Evolutionary conservation across 78 protist species (phyloP).

Genomic region (Tieghemostelium lacteum): DNA sequence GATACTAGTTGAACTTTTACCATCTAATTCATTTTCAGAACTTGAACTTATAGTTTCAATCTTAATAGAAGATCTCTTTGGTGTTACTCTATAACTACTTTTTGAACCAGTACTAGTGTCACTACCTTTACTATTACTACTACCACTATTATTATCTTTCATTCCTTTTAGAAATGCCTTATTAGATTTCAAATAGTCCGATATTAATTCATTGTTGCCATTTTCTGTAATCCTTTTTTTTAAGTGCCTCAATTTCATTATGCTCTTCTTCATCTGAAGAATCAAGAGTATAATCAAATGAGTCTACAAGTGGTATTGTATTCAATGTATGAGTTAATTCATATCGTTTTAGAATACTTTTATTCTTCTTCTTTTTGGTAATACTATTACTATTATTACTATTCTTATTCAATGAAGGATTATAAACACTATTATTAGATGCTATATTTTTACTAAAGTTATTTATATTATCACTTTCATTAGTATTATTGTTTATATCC

Average conservation of each 20-base stretch:
- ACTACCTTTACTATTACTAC: not conserved
- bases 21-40: not conserved
- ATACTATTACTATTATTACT: not conserved
- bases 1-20: not conserved
- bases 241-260: not conserved
- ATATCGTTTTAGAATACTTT: no score
- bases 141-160: not conserved
- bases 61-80: not conserved
- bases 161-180: not conserved
- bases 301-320: not conserved
- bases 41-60: not conserved
- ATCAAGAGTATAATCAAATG: not conserved
- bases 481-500: not conserved
- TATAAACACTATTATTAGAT: no score
- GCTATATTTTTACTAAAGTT: not conserved
- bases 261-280: not conserved
- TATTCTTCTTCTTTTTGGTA: not conserved
- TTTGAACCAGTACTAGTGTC: constrained; percentile 7
- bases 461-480: not conserved
- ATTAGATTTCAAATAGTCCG: not conserved
- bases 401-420: no score
- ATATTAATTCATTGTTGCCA: not conserved
- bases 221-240: not conserved
- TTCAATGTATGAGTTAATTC: constrained; percentile 3
- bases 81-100: not conserved